Base-by-base conservation (phyloP, 2,329 filamentous ascomycete species). In the Fusarium sp. region DNA sequence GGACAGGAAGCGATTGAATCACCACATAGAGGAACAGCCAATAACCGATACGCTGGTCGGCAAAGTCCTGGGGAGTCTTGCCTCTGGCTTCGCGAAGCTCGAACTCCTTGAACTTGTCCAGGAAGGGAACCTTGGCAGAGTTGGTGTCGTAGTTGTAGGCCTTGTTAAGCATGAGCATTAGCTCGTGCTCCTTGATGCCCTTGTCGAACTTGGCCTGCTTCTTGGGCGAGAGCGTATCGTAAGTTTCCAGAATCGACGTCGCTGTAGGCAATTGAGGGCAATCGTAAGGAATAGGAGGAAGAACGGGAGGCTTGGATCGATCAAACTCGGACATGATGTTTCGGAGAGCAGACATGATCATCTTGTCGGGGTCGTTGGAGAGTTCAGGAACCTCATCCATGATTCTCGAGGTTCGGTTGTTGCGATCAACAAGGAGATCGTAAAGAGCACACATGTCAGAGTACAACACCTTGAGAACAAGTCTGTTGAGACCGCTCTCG, bases 231-330 rank as follows among this genome's bases (percentile, higher is more conserved):
- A 93, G 84, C 3, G 86, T 85, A 66, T 87, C 81, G 77, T 89
- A 92, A 45, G 89, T 91, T 43, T 88, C 86, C 59, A 91, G 85
- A 20, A 94, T 85, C 2, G 88, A 84, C 32, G 86, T 85, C 74
- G 97, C 86, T 2, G 86, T 87, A 1, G 95, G 95, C 25, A 97
- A 81, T 70, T 90, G 87, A 5, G 96, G 95, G 7, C 93, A 85
- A 77, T 98, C 95, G 76, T 95, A 98, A 0, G 96, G 95, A 59
- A 98, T 90, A 0, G 95, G 94, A 1, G 96, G 96, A 63, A 95
- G 88, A 1, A 98, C 94, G 0, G 96, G 96, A 2, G 95, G 94
- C 16, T 91, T 93, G 11, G 92, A 95, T 64, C 92, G 89, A 78
- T 99, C 96, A 76, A 94, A 98, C 80, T 98, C 95, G 72, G 88